These are phyloP conservation scores for Blastobotrys illinoisensis DNA, from an alignment of 1,139 yeast genomes.

Conservation along the genomic window DNA sequence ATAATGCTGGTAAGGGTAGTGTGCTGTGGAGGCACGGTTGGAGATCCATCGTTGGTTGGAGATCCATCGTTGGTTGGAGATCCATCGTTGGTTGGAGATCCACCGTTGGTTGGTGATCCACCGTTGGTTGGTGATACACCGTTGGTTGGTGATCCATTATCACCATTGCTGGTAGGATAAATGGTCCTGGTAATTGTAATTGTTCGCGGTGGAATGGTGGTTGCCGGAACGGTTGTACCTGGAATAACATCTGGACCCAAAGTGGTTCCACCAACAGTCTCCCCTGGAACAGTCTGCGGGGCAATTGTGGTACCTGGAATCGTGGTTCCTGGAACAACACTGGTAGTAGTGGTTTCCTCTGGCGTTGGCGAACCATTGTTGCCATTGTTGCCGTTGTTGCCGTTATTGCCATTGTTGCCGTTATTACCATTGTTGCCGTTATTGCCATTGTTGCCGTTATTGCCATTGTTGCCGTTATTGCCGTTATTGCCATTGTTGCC, in stretches of 20 bases:
- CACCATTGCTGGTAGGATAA: background rate
- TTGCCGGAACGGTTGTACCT: conserved; percentile 17
- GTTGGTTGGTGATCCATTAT: too few species aligned
- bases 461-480: background rate
- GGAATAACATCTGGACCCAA: conserved; percentile 8
- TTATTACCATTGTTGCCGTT: background rate
- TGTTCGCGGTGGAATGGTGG: conserved; percentile 15
- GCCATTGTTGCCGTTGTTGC: background rate
- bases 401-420: background rate
- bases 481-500: background rate
- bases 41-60: background rate
- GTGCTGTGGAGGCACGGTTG: background rate
- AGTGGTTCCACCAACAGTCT: conserved; percentile 3
- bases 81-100: background rate
- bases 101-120: background rate
- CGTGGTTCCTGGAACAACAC: conserved; percentile 13
- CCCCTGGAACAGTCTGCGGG: conserved; percentile 3
- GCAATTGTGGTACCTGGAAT: conserved; percentile 10
- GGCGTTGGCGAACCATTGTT: background rate
- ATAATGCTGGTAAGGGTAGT: background rate
- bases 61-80: background rate
- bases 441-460: background rate
- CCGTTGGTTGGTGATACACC: too few species aligned
- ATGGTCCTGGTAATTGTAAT: conserved; percentile 16
- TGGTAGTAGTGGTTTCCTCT: background rate